Evolutionary conservation across 176 grass and related monocot species (phyloP).

Genomic region (Zoysia japonica): DNA sequence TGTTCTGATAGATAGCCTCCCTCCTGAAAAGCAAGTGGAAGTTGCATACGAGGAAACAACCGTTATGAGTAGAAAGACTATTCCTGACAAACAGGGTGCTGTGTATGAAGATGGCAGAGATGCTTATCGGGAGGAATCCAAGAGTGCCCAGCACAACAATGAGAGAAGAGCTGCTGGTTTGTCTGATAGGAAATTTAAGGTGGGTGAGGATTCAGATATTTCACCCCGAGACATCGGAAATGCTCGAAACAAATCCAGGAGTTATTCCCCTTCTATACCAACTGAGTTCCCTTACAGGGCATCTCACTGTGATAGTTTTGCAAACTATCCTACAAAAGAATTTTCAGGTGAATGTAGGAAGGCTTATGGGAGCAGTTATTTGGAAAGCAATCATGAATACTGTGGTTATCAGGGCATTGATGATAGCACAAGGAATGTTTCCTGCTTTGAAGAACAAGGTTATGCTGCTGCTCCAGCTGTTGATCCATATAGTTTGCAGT

Average conservation of each 20-base stretch:
- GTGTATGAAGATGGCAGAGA: constrained; percentile 16
- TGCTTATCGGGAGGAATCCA: constrained; percentile 23
- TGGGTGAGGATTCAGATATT: constrained; percentile 45
- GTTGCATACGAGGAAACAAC: constrained; percentile 49
- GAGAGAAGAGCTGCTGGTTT: constrained; percentile 19
- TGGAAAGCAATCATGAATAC: not conserved
- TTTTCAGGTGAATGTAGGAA: not conserved
- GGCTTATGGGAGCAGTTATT: constrained; percentile 30
- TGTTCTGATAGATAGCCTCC: constrained; percentile 37
- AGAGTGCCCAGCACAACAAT: not conserved
- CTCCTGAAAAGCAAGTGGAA: constrained; percentile 65
- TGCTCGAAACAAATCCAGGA: constrained; percentile 29
- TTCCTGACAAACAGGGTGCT: constrained; percentile 23
- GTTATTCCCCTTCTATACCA: constrained; percentile 18
- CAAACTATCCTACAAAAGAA: constrained; percentile 8
- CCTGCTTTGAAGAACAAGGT: constrained; percentile 23
- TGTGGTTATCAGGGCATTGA: not conserved
- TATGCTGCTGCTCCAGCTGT: constrained; percentile 1
- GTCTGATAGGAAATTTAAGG: constrained; percentile 17
- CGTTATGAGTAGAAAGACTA: constrained; percentile 30
- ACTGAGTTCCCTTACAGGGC: not conserved
- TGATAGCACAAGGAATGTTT: constrained; percentile 35
- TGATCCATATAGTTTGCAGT: constrained; percentile 27
- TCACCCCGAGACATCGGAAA: constrained; percentile 40
- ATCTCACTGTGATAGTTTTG: constrained; percentile 9